phyloP scores from a whole-genome alignment of 345 rosid species.

The Brassica cretica region DNA sequence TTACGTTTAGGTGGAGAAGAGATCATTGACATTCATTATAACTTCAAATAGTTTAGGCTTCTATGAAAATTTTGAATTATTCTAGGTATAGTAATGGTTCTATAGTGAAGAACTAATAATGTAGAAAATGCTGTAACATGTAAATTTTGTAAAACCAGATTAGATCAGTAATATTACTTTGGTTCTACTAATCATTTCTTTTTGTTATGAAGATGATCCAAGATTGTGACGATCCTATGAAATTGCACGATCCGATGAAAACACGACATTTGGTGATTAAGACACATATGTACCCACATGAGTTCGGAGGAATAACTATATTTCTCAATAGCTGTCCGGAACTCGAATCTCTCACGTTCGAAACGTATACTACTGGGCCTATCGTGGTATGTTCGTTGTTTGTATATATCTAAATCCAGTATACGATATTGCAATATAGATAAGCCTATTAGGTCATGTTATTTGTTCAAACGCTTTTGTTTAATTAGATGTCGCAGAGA shows the following conservation, averaged over 20 bases:
- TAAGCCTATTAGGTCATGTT: neutral
- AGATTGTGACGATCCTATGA: conserved; percentile 34
- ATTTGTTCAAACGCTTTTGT: neutral
- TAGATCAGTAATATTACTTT: neutral
- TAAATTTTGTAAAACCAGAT: neutral
- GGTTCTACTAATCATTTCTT: neutral
- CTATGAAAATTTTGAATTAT: neutral
- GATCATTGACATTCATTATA: neutral
- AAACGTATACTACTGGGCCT: conserved; percentile 25
- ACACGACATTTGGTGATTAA: conserved; percentile 47
- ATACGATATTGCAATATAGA: neutral
- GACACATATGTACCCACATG: conserved; percentile 37
- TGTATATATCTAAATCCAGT: neutral
- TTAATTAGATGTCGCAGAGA: conserved; percentile 1
- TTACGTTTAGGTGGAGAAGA: too few relatives aligned
- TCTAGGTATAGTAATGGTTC: neutral
- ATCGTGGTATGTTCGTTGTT: conserved; percentile 36
- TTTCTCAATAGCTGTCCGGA: conserved; percentile 43
- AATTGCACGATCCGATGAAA: conserved; percentile 22
- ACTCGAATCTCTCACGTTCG: conserved; percentile 44
- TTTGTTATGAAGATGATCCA: conserved; percentile 34
- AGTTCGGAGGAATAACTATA: conserved; percentile 47
- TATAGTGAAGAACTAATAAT: neutral
- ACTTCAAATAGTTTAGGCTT: neutral
- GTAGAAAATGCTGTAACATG: neutral